Base-by-base conservation (phyloP, 768 basidiomycete species). In the Leccinum incarnatum region DNA sequence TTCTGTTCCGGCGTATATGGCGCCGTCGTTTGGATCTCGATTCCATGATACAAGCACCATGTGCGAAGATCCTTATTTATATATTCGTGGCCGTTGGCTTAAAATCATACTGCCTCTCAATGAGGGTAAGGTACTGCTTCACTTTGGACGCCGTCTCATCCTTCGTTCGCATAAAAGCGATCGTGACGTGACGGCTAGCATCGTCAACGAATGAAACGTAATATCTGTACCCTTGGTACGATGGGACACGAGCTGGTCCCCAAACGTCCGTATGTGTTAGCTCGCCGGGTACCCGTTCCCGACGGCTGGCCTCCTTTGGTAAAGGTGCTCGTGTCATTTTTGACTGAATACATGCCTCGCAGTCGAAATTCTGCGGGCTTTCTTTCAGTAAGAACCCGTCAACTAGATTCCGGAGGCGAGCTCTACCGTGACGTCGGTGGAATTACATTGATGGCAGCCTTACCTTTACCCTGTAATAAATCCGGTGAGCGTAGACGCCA, bases 1-100 rank as follows among this genome's bases (percentile, higher is more conserved):
- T 79, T 79, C 27, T 78, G 75, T 1, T 71, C 61, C 0, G 74
- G 75, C 7, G 74, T 72, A 32, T 79, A 76, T 2, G 57, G 21
- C 4, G 46, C 21, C 1, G 21, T 47, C 21, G 8, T 19, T 8
- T 47, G 46, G 10, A 47, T 21, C 1, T 65, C 64, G 6, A 76
- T 75, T 0, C 77, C 75, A 1, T 65, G 57, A 0, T 51, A 5
- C 0, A 36, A 56, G 30, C 66, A 66, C 61, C 70, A 75, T 0
- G 49, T 14, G 40, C 61, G 63, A 11, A 74, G 37, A 2, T 58
- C 50, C 0, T 50, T 49, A 29, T 76, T 74, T 0, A 75, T 40
- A 5, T 74, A 67, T 58, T 78, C 74, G 7, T 59, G 66, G 0
- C 74, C 74, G 54, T 66, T 14, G 48, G 48, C 40, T 42, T 42